phyloP scores from a whole-genome alignment of 2,329 filamentous ascomycete genomes.

The Penicillium sp. region DNA sequence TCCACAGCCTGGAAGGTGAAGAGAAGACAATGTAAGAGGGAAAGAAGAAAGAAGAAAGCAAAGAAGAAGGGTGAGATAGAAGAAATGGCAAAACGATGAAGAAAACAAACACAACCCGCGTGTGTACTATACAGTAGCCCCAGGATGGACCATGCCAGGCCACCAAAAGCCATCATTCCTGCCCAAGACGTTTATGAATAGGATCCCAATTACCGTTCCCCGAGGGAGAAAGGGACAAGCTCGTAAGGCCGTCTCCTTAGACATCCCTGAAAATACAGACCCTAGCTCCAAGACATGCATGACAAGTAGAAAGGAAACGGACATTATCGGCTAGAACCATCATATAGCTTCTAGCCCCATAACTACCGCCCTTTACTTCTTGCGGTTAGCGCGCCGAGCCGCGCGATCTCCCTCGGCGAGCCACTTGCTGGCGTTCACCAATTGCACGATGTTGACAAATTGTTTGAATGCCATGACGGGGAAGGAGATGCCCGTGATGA shows the following conservation, averaged over 20 bases:
- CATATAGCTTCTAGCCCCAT: neutral
- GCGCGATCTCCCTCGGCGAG: slow-evolving; percentile 81
- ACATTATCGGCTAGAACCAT: slow-evolving; percentile 1
- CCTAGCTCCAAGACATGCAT: slow-evolving; percentile 35
- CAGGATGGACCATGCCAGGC: slow-evolving; percentile 12
- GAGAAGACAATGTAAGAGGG: slow-evolving; percentile 9
- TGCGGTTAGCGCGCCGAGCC: slow-evolving; percentile 52
- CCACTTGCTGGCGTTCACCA: slow-evolving; percentile 89
- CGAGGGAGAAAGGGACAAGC: slow-evolving; percentile 9
- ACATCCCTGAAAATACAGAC: slow-evolving; percentile 22
- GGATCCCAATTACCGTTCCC: slow-evolving; percentile 17
- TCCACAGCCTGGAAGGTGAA: slow-evolving; percentile 5
- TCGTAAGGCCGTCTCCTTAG: slow-evolving; percentile 4
- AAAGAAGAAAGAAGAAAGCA: slow-evolving; percentile 8
- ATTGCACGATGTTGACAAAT: slow-evolving; percentile 86
- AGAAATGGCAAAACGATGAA: slow-evolving; percentile 7
- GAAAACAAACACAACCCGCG: slow-evolving; percentile 17
- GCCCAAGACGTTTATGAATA: slow-evolving; percentile 21
- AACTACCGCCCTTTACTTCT: slow-evolving; percentile 23
- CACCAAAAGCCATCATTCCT: slow-evolving; percentile 10
- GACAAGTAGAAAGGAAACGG: slow-evolving; percentile 18
- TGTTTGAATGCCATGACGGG: slow-evolving; percentile 92
- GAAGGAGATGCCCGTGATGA: slow-evolving; percentile 73
- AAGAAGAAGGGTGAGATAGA: slow-evolving; percentile 14
- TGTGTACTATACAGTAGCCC: slow-evolving; percentile 25